These are phyloP conservation scores for Paramecium bursaria DNA, from an alignment of 73 alveolate species.

Conservation along the genomic window DNA sequence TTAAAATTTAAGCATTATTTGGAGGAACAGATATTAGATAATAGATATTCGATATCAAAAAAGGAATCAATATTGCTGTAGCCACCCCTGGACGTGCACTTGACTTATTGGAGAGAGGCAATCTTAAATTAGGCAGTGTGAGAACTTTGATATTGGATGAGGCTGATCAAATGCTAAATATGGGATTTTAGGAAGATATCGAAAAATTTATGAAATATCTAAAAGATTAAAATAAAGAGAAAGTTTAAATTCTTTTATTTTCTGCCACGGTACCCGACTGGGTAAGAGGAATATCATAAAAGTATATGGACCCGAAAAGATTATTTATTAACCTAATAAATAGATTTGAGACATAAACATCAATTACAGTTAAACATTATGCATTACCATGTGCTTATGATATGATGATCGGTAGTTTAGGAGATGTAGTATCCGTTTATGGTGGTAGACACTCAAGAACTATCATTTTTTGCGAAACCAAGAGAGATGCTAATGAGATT, in stretches of 20 bases:
- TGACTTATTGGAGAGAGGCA: slow-evolving; percentile 94
- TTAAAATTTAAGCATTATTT: slow-evolving; percentile 74
- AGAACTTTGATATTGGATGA: slow-evolving; percentile 83
- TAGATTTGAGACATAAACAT: slow-evolving; percentile 54
- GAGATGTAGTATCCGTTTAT: slow-evolving; percentile 90
- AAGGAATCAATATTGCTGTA: slow-evolving; percentile 96
- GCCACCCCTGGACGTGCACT: slow-evolving; percentile 99
- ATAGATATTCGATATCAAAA: slow-evolving; percentile 57
- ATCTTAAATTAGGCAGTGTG: slow-evolving; percentile 59
- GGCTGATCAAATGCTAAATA: slow-evolving; percentile 99
- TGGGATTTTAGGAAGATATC: slow-evolving; percentile 99
- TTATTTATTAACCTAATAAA: slow-evolving; percentile 12
- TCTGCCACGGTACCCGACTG: slow-evolving; percentile 98
- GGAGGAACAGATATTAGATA: slow-evolving; percentile 81
- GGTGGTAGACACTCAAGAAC: slow-evolving; percentile 91
- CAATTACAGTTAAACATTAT: slow-evolving; percentile 85
- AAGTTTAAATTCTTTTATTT: slow-evolving; percentile 90
- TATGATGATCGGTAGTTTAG: slow-evolving; percentile 90
- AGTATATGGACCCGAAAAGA: slow-evolving; percentile 13
- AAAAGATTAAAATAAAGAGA: slow-evolving; percentile 75
- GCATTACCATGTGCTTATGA: slow-evolving; percentile 89
- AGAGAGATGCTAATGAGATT: slow-evolving; percentile 92
- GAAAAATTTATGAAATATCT: slow-evolving; percentile 88
- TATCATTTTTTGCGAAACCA: slow-evolving; percentile 94
- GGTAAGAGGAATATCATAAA: slow-evolving; percentile 92